Percentiles rank a stretch among this genome's conserved stretches.
These are phyloP conservation scores for Trichoderma sp. DNA, from an alignment of 2,329 filamentous ascomycete species.

Conservation along the genomic window DNA sequence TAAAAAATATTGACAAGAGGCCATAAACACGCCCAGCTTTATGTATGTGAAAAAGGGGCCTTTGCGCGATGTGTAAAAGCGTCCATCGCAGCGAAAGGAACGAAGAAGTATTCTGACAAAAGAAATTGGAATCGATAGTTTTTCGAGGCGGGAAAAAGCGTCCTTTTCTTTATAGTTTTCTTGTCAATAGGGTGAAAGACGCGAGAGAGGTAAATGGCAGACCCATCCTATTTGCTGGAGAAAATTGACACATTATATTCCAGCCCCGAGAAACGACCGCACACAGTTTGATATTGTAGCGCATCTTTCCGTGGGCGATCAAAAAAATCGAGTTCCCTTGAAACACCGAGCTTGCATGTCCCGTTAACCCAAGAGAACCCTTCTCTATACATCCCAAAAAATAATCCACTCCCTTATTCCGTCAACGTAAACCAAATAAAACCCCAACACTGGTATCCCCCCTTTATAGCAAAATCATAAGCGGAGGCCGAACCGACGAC, in stretches of 20 bases:
- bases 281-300: constrained; percentile 8
- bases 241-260: constrained; percentile 35
- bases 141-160: constrained; percentile 25
- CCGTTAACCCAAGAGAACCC: constrained; percentile 32
- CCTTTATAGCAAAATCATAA: constrained; percentile 36
- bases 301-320: constrained; percentile 19
- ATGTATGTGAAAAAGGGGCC: constrained; percentile 18
- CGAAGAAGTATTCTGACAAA: constrained; percentile 22
- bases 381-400: constrained; percentile 37
- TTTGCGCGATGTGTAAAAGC: neutral
- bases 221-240: constrained; percentile 28
- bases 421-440: constrained; percentile 29
- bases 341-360: constrained; percentile 33
- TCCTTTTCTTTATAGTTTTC: constrained; percentile 23
- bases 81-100: neutral
- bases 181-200: constrained; percentile 21
- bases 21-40: constrained; percentile 40
- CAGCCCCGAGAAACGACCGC: constrained; percentile 20
- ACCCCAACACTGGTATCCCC: constrained; percentile 26
- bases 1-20: constrained; percentile 29
- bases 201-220: constrained; percentile 27
- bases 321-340: constrained; percentile 18
- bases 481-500: constrained; percentile 38
- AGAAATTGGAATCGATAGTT: constrained; percentile 18
- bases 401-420: constrained; percentile 23